phyloP scores from a whole-genome alignment of 352 stramenopile species.

The Albugo laibachii region DNA sequence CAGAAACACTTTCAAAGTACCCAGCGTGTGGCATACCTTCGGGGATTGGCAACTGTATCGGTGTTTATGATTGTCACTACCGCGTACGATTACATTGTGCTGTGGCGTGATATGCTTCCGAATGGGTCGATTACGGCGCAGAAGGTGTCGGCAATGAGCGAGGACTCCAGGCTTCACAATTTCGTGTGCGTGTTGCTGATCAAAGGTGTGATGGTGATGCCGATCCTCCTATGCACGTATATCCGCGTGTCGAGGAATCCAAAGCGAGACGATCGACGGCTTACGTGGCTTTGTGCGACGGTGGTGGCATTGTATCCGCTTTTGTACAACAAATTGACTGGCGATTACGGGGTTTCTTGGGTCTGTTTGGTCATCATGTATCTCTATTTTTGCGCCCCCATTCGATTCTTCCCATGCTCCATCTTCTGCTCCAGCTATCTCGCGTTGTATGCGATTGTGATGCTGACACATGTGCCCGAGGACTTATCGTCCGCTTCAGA shows the following conservation, averaged over 20 bases:
- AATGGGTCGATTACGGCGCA: neutral
- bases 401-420: conserved; percentile 61
- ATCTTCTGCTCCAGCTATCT: conserved; percentile 47
- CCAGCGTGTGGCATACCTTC: conserved; percentile 37
- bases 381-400: conserved; percentile 62
- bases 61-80: conserved; percentile 51
- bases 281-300: conserved; percentile 47
- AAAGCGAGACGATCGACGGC: conserved; percentile 33
- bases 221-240: conserved; percentile 39
- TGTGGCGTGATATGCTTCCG: conserved; percentile 18
- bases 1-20: conserved; percentile 58
- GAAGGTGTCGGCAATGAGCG: conserved; percentile 5
- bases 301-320: conserved; percentile 44
- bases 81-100: conserved; percentile 51
- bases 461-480: conserved; percentile 34
- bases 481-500: conserved; percentile 1
- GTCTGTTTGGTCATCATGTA: conserved; percentile 73
- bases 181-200: conserved; percentile 46
- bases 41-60: conserved; percentile 31
- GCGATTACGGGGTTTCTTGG: conserved; percentile 65
- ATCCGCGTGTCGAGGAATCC: conserved; percentile 37
- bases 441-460: conserved; percentile 43
- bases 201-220: conserved; percentile 38
- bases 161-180: conserved; percentile 14
- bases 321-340: conserved; percentile 67